Conservation (phyloP, 2,329 filamentous ascomycete species). For the Helotiales sp. region DNA sequence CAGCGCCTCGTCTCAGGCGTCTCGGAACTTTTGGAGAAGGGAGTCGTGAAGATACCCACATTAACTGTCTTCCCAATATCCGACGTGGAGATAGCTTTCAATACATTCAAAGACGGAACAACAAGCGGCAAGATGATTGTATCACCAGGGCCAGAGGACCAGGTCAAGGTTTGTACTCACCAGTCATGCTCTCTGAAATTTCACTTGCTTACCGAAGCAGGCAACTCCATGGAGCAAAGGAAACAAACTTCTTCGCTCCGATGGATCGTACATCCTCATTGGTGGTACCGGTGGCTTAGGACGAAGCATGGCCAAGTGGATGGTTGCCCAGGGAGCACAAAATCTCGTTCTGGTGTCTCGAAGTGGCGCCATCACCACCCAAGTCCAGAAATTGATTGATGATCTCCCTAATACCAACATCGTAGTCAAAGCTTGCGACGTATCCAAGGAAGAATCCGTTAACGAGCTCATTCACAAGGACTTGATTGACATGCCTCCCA, state of each 20-base stretch:
- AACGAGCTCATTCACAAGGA: conserved; percentile 25
- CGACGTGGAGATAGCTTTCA: neutral
- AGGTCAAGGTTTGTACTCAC: neutral
- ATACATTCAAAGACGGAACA: neutral
- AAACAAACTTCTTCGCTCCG: no score
- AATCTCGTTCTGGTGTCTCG: conserved; percentile 29
- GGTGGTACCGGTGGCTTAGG: conserved; percentile 29
- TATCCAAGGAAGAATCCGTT: conserved; percentile 38
- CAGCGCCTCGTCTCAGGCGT: neutral
- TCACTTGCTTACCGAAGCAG: neutral
- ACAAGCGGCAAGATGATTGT: neutral
- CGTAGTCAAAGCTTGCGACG: conserved; percentile 41
- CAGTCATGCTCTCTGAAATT: neutral
- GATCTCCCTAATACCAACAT: neutral
- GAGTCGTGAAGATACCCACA: neutral
- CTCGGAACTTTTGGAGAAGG: neutral
- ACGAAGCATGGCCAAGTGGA: conserved; percentile 14
- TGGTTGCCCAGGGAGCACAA: conserved; percentile 22
- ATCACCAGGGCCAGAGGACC: neutral
- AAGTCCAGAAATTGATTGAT: neutral
- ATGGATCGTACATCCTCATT: conserved; percentile 25
- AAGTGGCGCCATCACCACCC: conserved; percentile 22
- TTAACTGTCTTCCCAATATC: neutral
- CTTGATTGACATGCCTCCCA: conserved; percentile 28
- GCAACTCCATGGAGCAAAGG: neutral